Conservation (phyloP, 495 filamentous ascomycete species). For the Amphirosellinia nigrospora region DNA sequence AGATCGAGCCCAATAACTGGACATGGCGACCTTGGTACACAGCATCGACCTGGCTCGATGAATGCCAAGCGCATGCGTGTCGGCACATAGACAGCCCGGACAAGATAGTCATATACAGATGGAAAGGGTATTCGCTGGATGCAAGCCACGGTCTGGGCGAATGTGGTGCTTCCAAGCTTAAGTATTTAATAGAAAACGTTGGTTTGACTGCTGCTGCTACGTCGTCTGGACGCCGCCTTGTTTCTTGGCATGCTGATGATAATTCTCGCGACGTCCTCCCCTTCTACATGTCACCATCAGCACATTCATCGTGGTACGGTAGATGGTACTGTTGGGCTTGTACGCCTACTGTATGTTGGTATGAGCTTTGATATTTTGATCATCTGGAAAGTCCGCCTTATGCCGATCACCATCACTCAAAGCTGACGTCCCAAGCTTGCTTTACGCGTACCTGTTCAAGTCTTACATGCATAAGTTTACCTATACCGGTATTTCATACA, state of each 20-base stretch:
- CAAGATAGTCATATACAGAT: not conserved
- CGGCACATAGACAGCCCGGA: not conserved
- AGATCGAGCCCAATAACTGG: not conserved
- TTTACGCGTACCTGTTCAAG: not conserved
- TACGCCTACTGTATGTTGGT: not conserved
- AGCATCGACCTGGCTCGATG: not conserved
- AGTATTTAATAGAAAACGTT: not conserved
- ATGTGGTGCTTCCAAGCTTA: not conserved
- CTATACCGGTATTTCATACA: not conserved
- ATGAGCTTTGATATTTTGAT: constrained; percentile 1
- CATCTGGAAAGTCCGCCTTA: not conserved
- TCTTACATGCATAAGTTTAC: too few relatives aligned
- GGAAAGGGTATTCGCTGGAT: not conserved
- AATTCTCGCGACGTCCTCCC: not conserved
- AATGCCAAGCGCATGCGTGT: not conserved
- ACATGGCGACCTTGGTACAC: not conserved
- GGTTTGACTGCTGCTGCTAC: not conserved
- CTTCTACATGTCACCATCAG: not conserved
- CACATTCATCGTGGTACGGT: not conserved
- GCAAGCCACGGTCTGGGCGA: constrained; percentile 4
- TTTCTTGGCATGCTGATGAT: not conserved
- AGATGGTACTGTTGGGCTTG: not conserved
- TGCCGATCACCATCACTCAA: constrained; percentile 14
- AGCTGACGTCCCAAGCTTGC: constrained; percentile 2
- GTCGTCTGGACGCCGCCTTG: not conserved